A percentile compares a stretch with the other conserved stretches of the same genome.
These are phyloP conservation scores for Sarcodon aspratus DNA, from an alignment of 768 basidiomycete species.

Conservation along the genomic window DNA sequence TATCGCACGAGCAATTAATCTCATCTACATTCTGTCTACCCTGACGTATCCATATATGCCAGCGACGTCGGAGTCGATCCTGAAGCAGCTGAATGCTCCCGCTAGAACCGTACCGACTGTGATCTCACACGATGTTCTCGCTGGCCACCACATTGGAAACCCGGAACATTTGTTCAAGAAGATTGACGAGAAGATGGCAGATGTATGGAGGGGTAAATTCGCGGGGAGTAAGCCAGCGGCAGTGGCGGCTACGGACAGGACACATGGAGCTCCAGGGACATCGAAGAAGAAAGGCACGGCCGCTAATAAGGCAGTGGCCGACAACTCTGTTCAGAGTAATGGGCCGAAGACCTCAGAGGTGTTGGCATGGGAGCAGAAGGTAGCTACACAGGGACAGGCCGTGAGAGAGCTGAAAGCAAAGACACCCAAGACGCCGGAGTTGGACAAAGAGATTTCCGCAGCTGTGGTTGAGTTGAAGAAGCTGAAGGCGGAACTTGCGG, in stretches of 20 bases:
- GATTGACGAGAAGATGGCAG: constrained; percentile 86
- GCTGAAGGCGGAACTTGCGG: constrained; percentile 48
- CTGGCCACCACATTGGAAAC: constrained; percentile 74
- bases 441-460: constrained; percentile 47
- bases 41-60: constrained; percentile 97
- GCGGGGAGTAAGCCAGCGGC: constrained; percentile 45
- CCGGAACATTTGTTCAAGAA: constrained; percentile 89
- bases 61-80: constrained; percentile 68
- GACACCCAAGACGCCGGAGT: constrained; percentile 42
- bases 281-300: constrained; percentile 39
- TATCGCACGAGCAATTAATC: constrained; percentile 78
- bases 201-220: constrained; percentile 72
- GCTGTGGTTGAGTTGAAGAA: constrained; percentile 56
- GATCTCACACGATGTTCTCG: constrained; percentile 72
- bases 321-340: constrained; percentile 22
- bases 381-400: constrained; percentile 63
- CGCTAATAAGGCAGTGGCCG: constrained; percentile 28
- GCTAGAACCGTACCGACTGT: constrained; percentile 65
- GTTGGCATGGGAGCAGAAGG: constrained; percentile 59
- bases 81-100: constrained; percentile 83
- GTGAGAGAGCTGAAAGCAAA: constrained; percentile 65
- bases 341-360: constrained; percentile 66
- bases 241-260: constrained; percentile 28
- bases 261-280: constrained; percentile 36
- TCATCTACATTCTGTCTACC: constrained; percentile 84